Evolutionary conservation across 495 filamentous ascomycete genomes (phyloP).

Genomic region (Chaetomium tenue): DNA sequence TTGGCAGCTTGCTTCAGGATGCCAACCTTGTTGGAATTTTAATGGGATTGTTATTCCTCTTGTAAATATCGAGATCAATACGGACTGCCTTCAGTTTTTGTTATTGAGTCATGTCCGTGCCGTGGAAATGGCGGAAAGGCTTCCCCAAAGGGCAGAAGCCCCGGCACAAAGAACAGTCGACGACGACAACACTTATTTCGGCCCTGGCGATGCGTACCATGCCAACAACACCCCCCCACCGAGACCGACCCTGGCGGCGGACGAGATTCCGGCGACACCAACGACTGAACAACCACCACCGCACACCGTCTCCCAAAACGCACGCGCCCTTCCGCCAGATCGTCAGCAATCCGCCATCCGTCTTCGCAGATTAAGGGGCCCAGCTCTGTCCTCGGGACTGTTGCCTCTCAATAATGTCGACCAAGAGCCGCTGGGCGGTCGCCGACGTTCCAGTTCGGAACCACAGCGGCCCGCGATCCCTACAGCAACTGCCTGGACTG

Average conservation of each 20-base stretch:
- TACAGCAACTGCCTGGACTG: slow-evolving; percentile 2
- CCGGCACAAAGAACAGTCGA: background rate
- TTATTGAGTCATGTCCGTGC: background rate
- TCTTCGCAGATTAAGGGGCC: slow-evolving; percentile 21
- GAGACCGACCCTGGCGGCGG: background rate
- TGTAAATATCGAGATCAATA: background rate
- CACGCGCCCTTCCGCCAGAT: background rate
- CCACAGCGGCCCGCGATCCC: slow-evolving; percentile 20
- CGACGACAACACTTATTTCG: background rate
- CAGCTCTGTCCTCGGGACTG: slow-evolving; percentile 6
- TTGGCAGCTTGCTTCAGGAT: background rate
- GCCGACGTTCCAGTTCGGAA: slow-evolving; percentile 26
- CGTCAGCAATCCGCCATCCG: slow-evolving; percentile 25
- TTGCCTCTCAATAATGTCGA: background rate
- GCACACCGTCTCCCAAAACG: background rate
- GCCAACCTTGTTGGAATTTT: background rate
- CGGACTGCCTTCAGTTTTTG: background rate
- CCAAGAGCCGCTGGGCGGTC: slow-evolving; percentile 1
- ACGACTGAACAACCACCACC: slow-evolving; percentile 6
- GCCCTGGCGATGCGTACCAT: background rate
- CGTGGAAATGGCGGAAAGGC: background rate
- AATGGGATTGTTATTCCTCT: background rate
- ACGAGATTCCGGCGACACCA: background rate
- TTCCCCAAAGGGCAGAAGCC: background rate
- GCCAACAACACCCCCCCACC: background rate